Conservation (phyloP, 345 rosid genomes). For the Brassica carinata region DNA sequence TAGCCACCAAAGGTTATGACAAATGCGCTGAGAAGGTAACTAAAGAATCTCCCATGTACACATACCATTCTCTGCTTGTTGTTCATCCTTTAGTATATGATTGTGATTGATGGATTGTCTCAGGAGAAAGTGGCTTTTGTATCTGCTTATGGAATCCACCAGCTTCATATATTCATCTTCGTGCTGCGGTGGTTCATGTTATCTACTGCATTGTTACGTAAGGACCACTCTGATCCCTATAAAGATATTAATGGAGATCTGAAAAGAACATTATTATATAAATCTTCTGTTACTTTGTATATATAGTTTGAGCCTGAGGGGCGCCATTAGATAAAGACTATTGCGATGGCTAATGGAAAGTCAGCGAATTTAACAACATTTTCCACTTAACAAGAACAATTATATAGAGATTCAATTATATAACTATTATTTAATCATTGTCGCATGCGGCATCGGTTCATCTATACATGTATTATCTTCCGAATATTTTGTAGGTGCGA, state of each 20-base stretch:
- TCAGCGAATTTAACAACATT: neutral
- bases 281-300: neutral
- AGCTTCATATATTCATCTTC: neutral
- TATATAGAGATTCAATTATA: too few relatives aligned
- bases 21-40: neutral
- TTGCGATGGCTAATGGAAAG: constrained; percentile 4
- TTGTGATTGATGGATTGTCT: neutral
- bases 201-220: constrained; percentile 7
- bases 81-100: neutral
- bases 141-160: neutral
- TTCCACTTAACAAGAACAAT: neutral
- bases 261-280: neutral
- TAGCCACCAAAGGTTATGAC: constrained; percentile 1
- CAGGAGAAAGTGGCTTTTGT: constrained; percentile 4
- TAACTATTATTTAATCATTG: constrained; percentile 1
- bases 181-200: constrained; percentile 1
- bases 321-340: neutral
- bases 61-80: neutral
- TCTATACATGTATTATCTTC: neutral
- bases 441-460: neutral
- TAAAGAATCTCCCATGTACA: neutral
- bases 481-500: constrained; percentile 2
- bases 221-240: neutral
- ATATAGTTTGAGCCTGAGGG: neutral
- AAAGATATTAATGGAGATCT: neutral